phyloP scores from a whole-genome alignment of 1,139 yeast genomes.

The Sugiyamaella neomexicana region DNA sequence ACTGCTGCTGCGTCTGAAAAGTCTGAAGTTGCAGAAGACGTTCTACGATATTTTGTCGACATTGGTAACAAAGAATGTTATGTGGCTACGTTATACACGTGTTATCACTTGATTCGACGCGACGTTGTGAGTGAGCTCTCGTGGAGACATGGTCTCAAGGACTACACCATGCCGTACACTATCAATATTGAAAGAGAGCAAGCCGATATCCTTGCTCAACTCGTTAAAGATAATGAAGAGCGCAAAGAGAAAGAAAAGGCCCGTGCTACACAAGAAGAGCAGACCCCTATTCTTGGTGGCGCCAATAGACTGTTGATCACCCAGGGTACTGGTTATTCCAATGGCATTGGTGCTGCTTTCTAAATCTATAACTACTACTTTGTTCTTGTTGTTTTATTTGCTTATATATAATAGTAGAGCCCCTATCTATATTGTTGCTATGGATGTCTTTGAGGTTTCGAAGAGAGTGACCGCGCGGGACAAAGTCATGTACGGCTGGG shows the following conservation, averaged over 20 bases:
- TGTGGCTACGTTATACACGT: conserved; percentile 83
- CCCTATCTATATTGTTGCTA: not conserved
- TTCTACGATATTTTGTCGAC: conserved; percentile 89
- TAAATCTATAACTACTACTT: not conserved
- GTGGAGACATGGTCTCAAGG: conserved; percentile 84
- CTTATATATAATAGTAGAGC: conserved; percentile 10
- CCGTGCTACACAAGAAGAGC: conserved; percentile 50
- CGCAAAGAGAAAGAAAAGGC: conserved; percentile 63
- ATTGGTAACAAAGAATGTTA: conserved; percentile 96
- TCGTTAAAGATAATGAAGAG: conserved; percentile 67
- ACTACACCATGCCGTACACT: conserved; percentile 86
- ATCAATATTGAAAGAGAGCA: conserved; percentile 80
- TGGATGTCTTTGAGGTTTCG: too few relatives aligned
- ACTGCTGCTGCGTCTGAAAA: conserved; percentile 86
- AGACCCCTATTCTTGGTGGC: conserved; percentile 43
- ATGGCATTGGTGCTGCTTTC: conserved; percentile 19
- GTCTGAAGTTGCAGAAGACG: conserved; percentile 81
- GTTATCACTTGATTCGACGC: conserved; percentile 74
- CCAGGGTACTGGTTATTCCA: conserved; percentile 35
- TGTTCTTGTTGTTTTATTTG: conserved; percentile 5
- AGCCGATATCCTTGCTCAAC: conserved; percentile 61
- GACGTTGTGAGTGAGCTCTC: conserved; percentile 87
- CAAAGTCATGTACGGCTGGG: conserved; percentile 2
- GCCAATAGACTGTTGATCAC: conserved; percentile 37
- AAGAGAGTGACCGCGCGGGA: conserved; percentile 2